Evolutionary conservation across 1,139 yeast species (phyloP).

Genomic region (Pichiaceae sp.): DNA sequence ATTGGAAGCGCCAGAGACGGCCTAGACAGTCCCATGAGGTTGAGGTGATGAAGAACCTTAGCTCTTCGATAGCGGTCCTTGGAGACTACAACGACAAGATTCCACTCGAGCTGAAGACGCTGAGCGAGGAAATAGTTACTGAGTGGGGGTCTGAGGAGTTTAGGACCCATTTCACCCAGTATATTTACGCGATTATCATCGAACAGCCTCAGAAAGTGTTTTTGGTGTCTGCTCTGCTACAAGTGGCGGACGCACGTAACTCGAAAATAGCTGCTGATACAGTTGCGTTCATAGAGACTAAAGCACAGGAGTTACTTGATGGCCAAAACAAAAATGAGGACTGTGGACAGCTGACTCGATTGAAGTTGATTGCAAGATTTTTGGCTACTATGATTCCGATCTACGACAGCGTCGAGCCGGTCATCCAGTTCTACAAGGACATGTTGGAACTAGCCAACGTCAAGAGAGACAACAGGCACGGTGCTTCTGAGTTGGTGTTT

Average conservation of each 20-base stretch:
- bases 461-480: conserved; percentile 28
- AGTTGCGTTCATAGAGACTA: conserved; percentile 59
- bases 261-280: conserved; percentile 63
- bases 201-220: conserved; percentile 92
- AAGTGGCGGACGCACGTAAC: conserved; percentile 60
- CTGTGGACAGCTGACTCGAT: conserved; percentile 63
- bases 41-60: conserved; percentile 16
- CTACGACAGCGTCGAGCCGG: conserved; percentile 35
- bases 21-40: conserved; percentile 2
- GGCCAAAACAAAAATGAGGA: conserved; percentile 19
- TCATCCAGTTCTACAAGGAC: conserved; percentile 44
- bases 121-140: conserved; percentile 47
- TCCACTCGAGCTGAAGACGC: conserved; percentile 43
- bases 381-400: conserved; percentile 59
- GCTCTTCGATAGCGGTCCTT: conserved; percentile 47
- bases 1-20: not conserved
- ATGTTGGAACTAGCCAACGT: conserved; percentile 53
- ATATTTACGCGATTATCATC: conserved; percentile 57
- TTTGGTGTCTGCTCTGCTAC: conserved; percentile 60
- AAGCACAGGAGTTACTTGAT: conserved; percentile 48
- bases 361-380: conserved; percentile 66
- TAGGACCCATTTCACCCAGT: conserved; percentile 50
- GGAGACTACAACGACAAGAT: conserved; percentile 41
- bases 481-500: conserved; percentile 58
- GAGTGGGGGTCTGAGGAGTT: conserved; percentile 46